These are phyloP conservation scores for Epichloe hybrida DNA, from an alignment of 2,329 filamentous ascomycete genomes.

Conservation along the genomic window DNA sequence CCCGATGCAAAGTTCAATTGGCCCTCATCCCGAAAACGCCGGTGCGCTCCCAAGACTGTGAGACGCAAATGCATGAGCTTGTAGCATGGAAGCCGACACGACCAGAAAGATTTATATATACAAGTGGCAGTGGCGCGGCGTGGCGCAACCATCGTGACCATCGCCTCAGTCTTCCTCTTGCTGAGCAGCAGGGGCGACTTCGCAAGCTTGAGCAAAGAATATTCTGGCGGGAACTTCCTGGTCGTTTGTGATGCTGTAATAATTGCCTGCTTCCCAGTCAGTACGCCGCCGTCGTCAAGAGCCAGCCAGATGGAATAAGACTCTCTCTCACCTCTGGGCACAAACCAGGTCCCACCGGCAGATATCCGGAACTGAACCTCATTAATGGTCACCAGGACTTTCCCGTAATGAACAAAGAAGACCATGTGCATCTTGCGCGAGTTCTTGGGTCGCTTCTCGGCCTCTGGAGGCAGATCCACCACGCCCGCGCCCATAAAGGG, in stretches of 20 bases:
- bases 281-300: neutral
- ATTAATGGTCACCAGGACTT: constrained; percentile 66
- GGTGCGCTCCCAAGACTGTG: no score
- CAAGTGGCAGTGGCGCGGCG: no score
- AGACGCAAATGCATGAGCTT: no score
- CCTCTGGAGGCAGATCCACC: constrained; percentile 72
- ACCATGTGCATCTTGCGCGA: constrained; percentile 93
- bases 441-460: constrained; percentile 83
- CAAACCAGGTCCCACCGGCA: constrained; percentile 84
- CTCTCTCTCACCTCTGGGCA: constrained; percentile 69
- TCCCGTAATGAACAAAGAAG: constrained; percentile 79
- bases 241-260: constrained; percentile 82
- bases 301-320: neutral
- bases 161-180: neutral
- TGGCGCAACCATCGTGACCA: neutral
- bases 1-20: no score
- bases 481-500: constrained; percentile 84
- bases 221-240: constrained; percentile 58
- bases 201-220: constrained; percentile 87
- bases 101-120: no score
- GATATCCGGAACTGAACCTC: constrained; percentile 68
- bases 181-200: constrained; percentile 18
- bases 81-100: no score
- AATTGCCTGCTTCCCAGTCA: constrained; percentile 52
- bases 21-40: no score